These are phyloP conservation scores for Batkoa obscura DNA, from an alignment of 371 early-diverging fungal genomes.

Conservation along the genomic window DNA sequence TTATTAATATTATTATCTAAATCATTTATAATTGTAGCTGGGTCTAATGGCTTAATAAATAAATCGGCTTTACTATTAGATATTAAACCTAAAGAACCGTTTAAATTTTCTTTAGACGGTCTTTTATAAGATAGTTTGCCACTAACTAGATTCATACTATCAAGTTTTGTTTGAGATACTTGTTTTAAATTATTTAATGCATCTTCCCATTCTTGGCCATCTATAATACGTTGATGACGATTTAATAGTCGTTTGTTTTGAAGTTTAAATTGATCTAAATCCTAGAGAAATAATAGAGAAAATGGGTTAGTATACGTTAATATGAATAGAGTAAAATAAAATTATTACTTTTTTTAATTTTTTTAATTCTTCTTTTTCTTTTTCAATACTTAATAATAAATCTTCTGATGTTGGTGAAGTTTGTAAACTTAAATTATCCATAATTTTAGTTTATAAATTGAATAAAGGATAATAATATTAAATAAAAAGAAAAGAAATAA, in stretches of 20 bases:
- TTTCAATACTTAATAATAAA: constrained; percentile 1
- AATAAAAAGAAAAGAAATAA: too few relatives aligned
- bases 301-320: neutral
- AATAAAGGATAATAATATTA: too few relatives aligned
- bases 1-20: neutral
- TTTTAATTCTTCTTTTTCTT: constrained; percentile 4
- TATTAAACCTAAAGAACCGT: neutral
- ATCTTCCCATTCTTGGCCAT: constrained; percentile 6
- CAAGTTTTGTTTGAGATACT: neutral
- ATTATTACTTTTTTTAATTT: constrained; percentile 2
- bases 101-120: neutral
- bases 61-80: neutral
- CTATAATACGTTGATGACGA: constrained; percentile 2
- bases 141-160: neutral
- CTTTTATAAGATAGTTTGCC: neutral
- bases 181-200: constrained; percentile 1
- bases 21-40: neutral
- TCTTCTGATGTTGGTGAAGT: constrained; percentile 5
- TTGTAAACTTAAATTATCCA: too few relatives aligned
- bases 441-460: too few relatives aligned
- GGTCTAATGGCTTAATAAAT: neutral
- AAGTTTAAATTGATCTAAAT: neutral
- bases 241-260: neutral
- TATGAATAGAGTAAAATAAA: neutral
- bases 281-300: neutral